Percentiles rank a stretch among this genome's conserved stretches.
These are phyloP conservation scores for Persicaria tinctoria DNA, from an alignment of 148 eudicot species.

Conservation along the genomic window DNA sequence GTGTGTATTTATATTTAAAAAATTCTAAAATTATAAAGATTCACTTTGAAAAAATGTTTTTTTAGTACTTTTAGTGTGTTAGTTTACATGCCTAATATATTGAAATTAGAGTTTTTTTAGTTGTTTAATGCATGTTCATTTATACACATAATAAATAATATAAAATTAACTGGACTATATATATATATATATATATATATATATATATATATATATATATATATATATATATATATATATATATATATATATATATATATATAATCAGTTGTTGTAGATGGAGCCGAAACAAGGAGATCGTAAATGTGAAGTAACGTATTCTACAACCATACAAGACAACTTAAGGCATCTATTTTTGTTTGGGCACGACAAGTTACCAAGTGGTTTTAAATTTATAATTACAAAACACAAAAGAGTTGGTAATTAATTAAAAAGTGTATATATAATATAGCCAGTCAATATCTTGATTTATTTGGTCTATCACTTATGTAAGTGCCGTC, in stretches of 20 bases:
- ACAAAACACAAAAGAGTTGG: neutral
- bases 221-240: too few relatives aligned
- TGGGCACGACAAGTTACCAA: neutral
- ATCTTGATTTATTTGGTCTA: neutral
- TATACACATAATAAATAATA: too few relatives aligned
- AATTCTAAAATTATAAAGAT: neutral
- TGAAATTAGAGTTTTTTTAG: too few relatives aligned
- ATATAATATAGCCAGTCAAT: neutral
- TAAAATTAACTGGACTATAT: too few relatives aligned
- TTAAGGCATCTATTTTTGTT: neutral
- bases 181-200: too few relatives aligned
- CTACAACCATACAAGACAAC: neutral
- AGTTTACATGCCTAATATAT: too few relatives aligned
- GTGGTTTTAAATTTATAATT: too few relatives aligned
- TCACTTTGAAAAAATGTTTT: too few relatives aligned
- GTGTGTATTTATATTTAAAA: neutral
- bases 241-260: too few relatives aligned
- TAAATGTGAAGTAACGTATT: neutral
- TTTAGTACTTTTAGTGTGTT: too few relatives aligned
- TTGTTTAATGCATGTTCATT: too few relatives aligned
- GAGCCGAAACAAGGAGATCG: neutral
- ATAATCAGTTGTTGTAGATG: neutral
- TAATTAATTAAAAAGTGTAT: neutral
- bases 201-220: too few relatives aligned
- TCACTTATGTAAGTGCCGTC: neutral